Conservation (phyloP, 179 eudicot genomes). For the Silene noctiflora region DNA sequence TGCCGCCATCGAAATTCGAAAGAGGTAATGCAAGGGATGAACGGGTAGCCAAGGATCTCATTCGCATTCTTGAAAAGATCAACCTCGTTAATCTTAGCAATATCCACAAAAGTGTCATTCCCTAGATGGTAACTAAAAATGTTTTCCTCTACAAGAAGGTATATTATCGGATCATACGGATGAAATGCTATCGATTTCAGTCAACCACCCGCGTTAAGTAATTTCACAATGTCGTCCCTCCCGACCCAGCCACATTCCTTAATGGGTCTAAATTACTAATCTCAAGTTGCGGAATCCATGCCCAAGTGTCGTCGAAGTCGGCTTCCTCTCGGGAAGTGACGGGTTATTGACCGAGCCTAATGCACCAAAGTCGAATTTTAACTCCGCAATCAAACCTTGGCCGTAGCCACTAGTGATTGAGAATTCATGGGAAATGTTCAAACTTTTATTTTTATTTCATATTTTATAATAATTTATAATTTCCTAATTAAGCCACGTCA, state of each 20-base stretch:
- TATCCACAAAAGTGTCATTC: neutral
- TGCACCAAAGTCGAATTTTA: neutral
- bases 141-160: neutral
- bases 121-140: neutral
- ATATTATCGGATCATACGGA: neutral
- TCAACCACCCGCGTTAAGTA: neutral
- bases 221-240: neutral
- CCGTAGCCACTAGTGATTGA: neutral
- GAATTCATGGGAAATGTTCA: too few species aligned
- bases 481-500: too few species aligned
- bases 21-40: neutral
- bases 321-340: neutral
- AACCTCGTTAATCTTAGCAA: neutral
- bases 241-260: neutral
- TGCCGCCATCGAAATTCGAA: too few species aligned
- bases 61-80: neutral
- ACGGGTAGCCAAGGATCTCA: neutral
- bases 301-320: neutral
- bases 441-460: too few species aligned
- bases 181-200: neutral
- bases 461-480: too few species aligned
- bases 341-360: neutral
- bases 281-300: neutral
- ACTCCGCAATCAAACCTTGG: neutral
- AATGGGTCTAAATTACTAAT: neutral